These are phyloP conservation scores for Alternaria sp. DNA, from an alignment of 2,329 filamentous ascomycete genomes.

Conservation along the genomic window DNA sequence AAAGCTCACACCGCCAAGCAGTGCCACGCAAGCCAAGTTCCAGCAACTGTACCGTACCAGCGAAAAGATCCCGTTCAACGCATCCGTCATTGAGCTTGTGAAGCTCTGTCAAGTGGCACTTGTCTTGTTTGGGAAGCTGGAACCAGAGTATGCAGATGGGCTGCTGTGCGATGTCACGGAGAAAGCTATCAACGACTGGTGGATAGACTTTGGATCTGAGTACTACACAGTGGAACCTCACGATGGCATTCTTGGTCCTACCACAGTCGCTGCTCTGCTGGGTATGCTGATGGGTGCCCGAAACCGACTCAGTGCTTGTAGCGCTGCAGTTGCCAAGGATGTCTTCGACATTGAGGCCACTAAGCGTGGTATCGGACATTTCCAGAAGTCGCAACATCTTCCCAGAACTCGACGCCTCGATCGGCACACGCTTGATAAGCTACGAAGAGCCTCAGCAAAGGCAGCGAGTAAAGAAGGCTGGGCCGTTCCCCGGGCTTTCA, in stretches of 20 bases:
- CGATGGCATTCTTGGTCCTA: conserved; percentile 90
- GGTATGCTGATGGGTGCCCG: conserved; percentile 89
- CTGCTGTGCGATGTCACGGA: conserved; percentile 93
- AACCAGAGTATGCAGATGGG: conserved; percentile 89
- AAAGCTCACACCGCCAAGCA: conserved; percentile 76
- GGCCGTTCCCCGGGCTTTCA: conserved; percentile 91
- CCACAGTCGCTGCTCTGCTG: conserved; percentile 84
- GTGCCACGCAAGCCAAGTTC: conserved; percentile 88
- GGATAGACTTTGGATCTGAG: conserved; percentile 90
- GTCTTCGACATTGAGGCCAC: conserved; percentile 84
- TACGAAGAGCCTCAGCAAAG: conserved; percentile 87
- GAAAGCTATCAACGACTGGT: conserved; percentile 90
- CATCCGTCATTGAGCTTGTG: conserved; percentile 84
- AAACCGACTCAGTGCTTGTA: conserved; percentile 84
- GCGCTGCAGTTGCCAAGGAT: conserved; percentile 86
- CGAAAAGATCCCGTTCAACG: conserved; percentile 78
- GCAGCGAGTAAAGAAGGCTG: conserved; percentile 88
- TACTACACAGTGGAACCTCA: conserved; percentile 91
- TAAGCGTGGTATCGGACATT: conserved; percentile 83
- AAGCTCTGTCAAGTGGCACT: conserved; percentile 90
- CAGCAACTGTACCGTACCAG: conserved; percentile 87
- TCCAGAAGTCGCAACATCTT: conserved; percentile 88
- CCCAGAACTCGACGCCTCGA: conserved; percentile 80
- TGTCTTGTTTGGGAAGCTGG: conserved; percentile 84
- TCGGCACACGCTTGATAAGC: conserved; percentile 77